Evolutionary conservation across 495 filamentous ascomycete genomes (phyloP), one percentile per base, ranked within the genome.

Genomic region (Xylaria grammica): DNA sequence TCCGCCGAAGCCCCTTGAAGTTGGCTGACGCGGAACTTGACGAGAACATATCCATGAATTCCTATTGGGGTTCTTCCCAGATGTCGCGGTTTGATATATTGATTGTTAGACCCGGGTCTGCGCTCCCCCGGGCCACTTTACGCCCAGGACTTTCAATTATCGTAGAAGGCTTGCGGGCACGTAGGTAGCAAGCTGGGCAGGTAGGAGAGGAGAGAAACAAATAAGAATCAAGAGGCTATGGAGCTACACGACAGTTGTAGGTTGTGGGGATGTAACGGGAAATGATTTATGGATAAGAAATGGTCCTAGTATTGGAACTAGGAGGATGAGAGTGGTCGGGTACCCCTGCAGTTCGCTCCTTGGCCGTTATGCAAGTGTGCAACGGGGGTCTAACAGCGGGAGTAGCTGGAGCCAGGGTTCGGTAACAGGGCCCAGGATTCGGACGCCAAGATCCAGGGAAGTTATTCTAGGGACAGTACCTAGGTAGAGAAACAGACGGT

Each of bases 301-400:
- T 42, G 63, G 63, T 67, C 69, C 63, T 19, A 59, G 60, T 63
- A 63, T 72, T 68, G 70, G 65, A 59, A 66, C 65, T 67, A 65
- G 68, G 65, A 65, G 67, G 69, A 73, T 69, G 65, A 69, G 66
- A 63, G 59, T 62, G 66, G 66, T 67, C 59, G 66, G 67, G 55
- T 65, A 64, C 62, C 66, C 63, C 66, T 69, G 60, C 65, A 65
- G 66, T 66, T 64, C 60, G n/a, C n/a, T n/a, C 64, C 61, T 67
- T 66, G 65, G 70, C 67, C 67, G 63, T 72, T 66, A 74, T 74
- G 69, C 71, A 69, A 71, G 66, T 50, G 58, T 49, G 52, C 59
- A 44, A 53, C 67, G 51, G 61, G 61, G 61, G 10, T 42, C 40
- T 42, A 15, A n/a, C 58, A 44, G 44, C 67, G 51, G 61, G 61